phyloP scores from a whole-genome alignment of 768 basidiomycete species.

The Tricholoma hemisulphureum region DNA sequence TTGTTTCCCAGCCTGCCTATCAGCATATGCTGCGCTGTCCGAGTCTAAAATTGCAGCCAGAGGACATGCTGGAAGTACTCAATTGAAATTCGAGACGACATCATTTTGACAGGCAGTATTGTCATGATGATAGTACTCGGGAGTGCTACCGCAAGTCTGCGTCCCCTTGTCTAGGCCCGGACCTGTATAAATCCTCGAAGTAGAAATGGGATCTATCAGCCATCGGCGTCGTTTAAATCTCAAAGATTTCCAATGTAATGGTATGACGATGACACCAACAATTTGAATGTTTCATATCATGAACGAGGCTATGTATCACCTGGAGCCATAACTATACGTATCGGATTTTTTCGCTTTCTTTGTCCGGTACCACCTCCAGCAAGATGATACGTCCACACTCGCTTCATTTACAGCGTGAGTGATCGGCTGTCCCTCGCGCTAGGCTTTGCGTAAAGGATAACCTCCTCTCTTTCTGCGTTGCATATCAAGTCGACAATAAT shows the following conservation, averaged over 20 bases:
- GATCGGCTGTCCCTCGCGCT: background rate
- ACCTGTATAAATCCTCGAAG: no score
- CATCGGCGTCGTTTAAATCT: no score
- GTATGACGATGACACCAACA: background rate
- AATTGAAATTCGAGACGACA: background rate
- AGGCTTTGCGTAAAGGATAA: background rate
- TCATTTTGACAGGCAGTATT: no score
- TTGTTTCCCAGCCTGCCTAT: no score
- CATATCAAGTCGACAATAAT: background rate
- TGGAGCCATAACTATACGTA: conserved; percentile 1
- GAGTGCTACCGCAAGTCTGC: no score
- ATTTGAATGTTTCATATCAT: background rate
- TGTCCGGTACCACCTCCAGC: conserved; percentile 42
- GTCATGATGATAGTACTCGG: no score
- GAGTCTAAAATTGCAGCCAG: no score
- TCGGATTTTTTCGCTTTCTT: conserved; percentile 22
- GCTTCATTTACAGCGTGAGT: conserved; percentile 41
- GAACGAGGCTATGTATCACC: conserved; percentile 1
- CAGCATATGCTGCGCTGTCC: no score
- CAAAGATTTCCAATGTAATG: no score
- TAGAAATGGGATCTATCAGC: no score
- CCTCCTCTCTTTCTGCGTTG: background rate
- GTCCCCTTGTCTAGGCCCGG: no score
- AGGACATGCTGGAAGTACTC: no score
- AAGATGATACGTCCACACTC: conserved; percentile 41